These are phyloP conservation scores for Pyrenochaeta sp. DNA, from an alignment of 2,329 filamentous ascomycete species.

Conservation along the genomic window DNA sequence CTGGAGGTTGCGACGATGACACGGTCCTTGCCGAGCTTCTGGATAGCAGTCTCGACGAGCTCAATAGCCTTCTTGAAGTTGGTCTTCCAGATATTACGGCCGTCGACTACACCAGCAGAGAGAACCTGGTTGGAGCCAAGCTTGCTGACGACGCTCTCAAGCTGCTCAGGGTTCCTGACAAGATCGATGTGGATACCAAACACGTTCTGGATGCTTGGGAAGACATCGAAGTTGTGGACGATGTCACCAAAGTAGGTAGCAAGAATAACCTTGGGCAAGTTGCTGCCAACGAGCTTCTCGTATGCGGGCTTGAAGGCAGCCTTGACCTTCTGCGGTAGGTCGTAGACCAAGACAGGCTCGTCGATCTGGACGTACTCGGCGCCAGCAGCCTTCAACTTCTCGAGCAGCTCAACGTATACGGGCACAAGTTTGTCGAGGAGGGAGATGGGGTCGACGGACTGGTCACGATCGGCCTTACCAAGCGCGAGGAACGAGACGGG, in stretches of 20 bases:
- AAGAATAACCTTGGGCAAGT: constrained; percentile 86
- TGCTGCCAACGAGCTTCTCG: constrained; percentile 82
- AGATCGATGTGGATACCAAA: constrained; percentile 94
- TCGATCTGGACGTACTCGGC: constrained; percentile 98
- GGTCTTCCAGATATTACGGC: constrained; percentile 99
- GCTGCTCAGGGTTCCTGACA: constrained; percentile 97
- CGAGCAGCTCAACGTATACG: constrained; percentile 91
- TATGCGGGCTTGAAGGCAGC: constrained; percentile 98
- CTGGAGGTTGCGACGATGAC: constrained; percentile 96
- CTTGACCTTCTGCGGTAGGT: constrained; percentile 89
- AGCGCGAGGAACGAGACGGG: constrained; percentile 98
- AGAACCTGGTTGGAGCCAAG: constrained; percentile 89
- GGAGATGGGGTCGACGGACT: constrained; percentile 91
- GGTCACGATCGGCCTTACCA: constrained; percentile 96
- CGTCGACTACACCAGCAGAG: constrained; percentile 95
- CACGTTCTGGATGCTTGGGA: constrained; percentile 76
- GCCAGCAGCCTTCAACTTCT: constrained; percentile 93
- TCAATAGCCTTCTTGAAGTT: constrained; percentile 97
- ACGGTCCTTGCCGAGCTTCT: constrained; percentile 96
- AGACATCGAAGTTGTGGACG: constrained; percentile 95
- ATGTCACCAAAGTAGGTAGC: constrained; percentile 99
- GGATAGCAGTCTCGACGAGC: constrained; percentile 85
- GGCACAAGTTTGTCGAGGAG: constrained; percentile 93
- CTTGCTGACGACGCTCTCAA: constrained; percentile 81
- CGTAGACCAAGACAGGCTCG: constrained; percentile 95